Conservation (phyloP, 371 early-diverging fungal species). For the Apophysomyces variabilis region DNA sequence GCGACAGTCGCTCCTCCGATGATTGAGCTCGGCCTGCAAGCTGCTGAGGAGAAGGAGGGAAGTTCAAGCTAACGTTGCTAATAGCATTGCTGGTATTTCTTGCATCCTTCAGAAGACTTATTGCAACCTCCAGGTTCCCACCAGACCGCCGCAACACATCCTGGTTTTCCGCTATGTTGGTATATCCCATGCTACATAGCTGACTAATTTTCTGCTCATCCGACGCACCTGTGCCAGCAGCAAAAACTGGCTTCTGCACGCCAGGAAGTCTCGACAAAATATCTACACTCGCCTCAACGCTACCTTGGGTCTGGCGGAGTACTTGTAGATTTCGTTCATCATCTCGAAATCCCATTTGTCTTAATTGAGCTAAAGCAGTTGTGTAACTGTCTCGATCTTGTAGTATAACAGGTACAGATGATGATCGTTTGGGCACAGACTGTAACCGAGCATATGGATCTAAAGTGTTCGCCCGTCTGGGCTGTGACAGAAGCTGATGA, state of each 20-base stretch:
- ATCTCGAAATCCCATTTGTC: slow-evolving; percentile 82
- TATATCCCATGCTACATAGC: slow-evolving; percentile 55
- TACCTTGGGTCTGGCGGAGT: slow-evolving; percentile 73
- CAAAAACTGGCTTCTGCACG: slow-evolving; percentile 29
- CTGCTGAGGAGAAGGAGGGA: slow-evolving; percentile 16
- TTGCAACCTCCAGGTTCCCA: slow-evolving; percentile 63
- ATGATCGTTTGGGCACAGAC: slow-evolving; percentile 41
- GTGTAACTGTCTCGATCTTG: slow-evolving; percentile 16
- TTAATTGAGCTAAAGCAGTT: slow-evolving; percentile 33
- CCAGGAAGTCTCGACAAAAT: slow-evolving; percentile 58
- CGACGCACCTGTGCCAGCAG: slow-evolving; percentile 19
- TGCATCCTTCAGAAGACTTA: slow-evolving; percentile 52
- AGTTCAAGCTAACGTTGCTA: slow-evolving; percentile 18
- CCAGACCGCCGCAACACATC: slow-evolving; percentile 64
- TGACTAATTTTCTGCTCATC: slow-evolving; percentile 45
- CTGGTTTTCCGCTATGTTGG: slow-evolving; percentile 44
- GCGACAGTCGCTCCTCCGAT: slow-evolving; percentile 22
- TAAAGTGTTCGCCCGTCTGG: slow-evolving; percentile 14
- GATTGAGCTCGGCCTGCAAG: slow-evolving; percentile 33
- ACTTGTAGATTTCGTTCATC: slow-evolving; percentile 62
- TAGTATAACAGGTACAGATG: slow-evolving; percentile 42
- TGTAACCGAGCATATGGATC: slow-evolving; percentile 5
- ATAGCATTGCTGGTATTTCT: slow-evolving; percentile 25
- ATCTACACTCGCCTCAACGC: slow-evolving; percentile 74
- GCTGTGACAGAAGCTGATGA: slow-evolving; percentile 9